Base-by-base conservation (phyloP, 768 basidiomycete genomes). In the Leccinum rimulosum region DNA sequence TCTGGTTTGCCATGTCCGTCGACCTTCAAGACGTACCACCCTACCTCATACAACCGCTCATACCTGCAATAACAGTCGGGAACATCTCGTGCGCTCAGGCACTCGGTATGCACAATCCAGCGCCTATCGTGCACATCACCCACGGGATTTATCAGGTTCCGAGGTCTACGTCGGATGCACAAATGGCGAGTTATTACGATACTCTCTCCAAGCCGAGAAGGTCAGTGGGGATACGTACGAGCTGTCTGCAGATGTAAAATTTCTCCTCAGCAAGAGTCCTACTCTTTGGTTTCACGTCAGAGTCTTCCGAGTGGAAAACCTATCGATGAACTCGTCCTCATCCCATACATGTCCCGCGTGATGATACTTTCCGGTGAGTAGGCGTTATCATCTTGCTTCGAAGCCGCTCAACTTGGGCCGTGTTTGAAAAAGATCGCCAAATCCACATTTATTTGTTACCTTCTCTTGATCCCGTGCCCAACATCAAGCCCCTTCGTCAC, bases 101-200 rank as follows among this genome's bases (percentile, higher is more conserved):
- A 11, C 70, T 84, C 63, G 85, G 86, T 85, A 59, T 53, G 76
- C 65, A 50, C 22, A 30, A 4, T 1, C 28, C 31, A 33, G 2
- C 36, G 5, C 15, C 1, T 30, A 4, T 52, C 6, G 22, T 50
- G 56, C 4, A 28, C 36, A 49, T 62, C 5, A 61, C 59, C 57
- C 56, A 54, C 53, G 19, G 19, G n/a, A 25, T 40, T 17, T 6
- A 19, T 19, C 54, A 92, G 91, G 87, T 33, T 86, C 86, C 45
- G 94, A 97, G 67, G 82, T 96, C 27, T 95, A 94, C 64, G 82
- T 93, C 12, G 95, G 93, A 12, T 89, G 89, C 61, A 84, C 86
- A 22, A 92, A 94, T 59, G 93, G 95, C 22, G 85, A 92, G 63
- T 79, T 97, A 8, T 75, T 94, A 36, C 87, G 93, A 47, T 95